Percentiles rank a stretch among this genome's conserved stretches.
Evolutionary conservation across 2,329 filamentous ascomycete species (phyloP).

Genomic region (Amauroascus verrucosus): DNA sequence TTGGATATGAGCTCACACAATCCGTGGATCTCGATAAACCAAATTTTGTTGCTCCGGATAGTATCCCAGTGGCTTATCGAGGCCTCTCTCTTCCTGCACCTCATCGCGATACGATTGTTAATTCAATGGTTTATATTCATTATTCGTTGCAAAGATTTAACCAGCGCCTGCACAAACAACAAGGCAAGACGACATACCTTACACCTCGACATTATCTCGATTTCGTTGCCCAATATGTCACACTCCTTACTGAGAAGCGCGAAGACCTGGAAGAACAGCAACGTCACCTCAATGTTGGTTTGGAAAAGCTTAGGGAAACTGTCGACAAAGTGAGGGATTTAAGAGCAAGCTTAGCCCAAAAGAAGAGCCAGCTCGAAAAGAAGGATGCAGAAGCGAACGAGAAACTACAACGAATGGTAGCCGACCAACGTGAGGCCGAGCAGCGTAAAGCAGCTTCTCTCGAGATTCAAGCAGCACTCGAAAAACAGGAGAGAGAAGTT

Average conservation of each 20-base stretch:
- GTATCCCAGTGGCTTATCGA: constrained; percentile 83
- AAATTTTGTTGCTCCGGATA: constrained; percentile 77
- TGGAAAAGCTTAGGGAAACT: constrained; percentile 93
- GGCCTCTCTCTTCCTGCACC: constrained; percentile 74
- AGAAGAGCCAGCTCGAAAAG: constrained; percentile 83
- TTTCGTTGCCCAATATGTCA: constrained; percentile 96
- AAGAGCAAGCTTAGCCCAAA: constrained; percentile 79
- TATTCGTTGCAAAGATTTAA: constrained; percentile 91
- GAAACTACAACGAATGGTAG: constrained; percentile 94
- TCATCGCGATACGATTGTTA: constrained; percentile 85
- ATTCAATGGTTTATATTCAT: constrained; percentile 98
- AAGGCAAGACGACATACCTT: constrained; percentile 83
- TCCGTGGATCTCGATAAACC: constrained; percentile 89
- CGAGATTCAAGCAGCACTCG: constrained; percentile 76
- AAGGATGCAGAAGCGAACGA: constrained; percentile 95
- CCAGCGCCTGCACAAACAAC: constrained; percentile 74
- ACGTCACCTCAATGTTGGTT: constrained; percentile 91
- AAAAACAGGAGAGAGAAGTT: constrained; percentile 82
- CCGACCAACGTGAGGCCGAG: constrained; percentile 88
- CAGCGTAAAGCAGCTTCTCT: constrained; percentile 78
- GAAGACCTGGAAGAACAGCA: constrained; percentile 98
- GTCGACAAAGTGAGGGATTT: constrained; percentile 95
- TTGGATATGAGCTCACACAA: constrained; percentile 87
- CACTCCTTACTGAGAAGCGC: constrained; percentile 93
- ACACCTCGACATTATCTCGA: constrained; percentile 96